Evolutionary conservation across 805 yeast genomes (phyloP), one percentile per base, ranked within the genome.

Genomic region (Spathaspora gorwiae): DNA sequence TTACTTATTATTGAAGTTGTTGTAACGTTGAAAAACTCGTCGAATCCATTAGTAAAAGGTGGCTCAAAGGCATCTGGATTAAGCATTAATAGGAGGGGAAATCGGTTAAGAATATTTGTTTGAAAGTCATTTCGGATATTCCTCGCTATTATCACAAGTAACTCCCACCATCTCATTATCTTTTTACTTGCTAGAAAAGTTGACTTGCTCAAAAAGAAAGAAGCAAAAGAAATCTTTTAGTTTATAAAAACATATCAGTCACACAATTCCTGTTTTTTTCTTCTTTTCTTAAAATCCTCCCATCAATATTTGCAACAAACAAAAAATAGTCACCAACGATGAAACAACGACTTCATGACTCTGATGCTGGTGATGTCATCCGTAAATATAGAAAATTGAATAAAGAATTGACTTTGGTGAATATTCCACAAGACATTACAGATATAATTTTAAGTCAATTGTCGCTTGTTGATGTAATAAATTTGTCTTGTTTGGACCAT

Each of bases 21-120:
- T 12, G 49, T 41, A 4, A 44, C 34, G 32, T 52, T 52, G 35
- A 44, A 53, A n/a, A 24, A 39, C 14, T 45, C 45, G 19, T 55
- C 52, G 24, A 55, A 49, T 7, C 52, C 51, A 37, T 42, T 46
- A 12, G 54, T 47, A 44, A 62, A 62, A 7, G 67, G 67, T n/a
- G 62, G 66, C 30, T 52, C 55, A 40, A 50, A 60, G 12, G 48
- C 45, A 14, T 57, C 60, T 9, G 65, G 65, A 39, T 53, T 46
- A 4, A 54, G 33, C 5, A 59, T 46, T 14, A 58, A 42, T 7
- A 52, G n/a, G 8, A 59, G 30, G 3, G 61, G 56, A 15, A 54
- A 53, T 6, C 33, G 37, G 6, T 40, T 15, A 19, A 48, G 29
- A 9, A 53, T 15, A 35, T 46, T 46, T 3, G 34, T 12, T 2